Percentiles rank a stretch among this genome's conserved stretches.
These are phyloP conservation scores for Suillus cothurnatus DNA, from an alignment of 768 basidiomycete genomes.

Conservation along the genomic window DNA sequence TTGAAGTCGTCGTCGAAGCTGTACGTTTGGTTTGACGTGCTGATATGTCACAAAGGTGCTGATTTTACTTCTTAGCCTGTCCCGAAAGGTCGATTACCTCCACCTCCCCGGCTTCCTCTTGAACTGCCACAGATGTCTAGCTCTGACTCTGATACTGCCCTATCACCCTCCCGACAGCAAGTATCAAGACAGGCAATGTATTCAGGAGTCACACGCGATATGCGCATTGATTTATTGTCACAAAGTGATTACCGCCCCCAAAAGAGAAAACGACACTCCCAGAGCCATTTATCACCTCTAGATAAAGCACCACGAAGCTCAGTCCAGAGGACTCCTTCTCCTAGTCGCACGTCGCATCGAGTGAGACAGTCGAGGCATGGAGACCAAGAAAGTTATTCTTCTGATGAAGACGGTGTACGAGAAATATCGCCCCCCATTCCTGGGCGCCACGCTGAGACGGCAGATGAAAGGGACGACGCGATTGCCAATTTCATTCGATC, in stretches of 20 bases:
- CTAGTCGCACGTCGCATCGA: not conserved
- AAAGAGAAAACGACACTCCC: constrained; percentile 8
- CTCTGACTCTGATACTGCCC: constrained; percentile 26
- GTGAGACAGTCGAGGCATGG: not conserved
- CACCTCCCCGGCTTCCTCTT: constrained; percentile 16
- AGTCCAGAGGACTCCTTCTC: not conserved
- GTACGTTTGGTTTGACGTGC: constrained; percentile 37
- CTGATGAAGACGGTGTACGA: constrained; percentile 2
- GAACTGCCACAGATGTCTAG: constrained; percentile 14
- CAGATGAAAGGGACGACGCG: constrained; percentile 42
- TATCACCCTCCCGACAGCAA: constrained; percentile 9
- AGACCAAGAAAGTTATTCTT: not conserved
- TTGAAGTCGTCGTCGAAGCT: constrained; percentile 61
- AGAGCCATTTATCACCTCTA: not conserved
- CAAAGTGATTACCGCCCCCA: constrained; percentile 21
- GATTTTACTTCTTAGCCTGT: constrained; percentile 23
- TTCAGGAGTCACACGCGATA: constrained; percentile 27
- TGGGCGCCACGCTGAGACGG: constrained; percentile 34
- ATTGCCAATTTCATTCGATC: constrained; percentile 47
- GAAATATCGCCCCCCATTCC: constrained; percentile 26
- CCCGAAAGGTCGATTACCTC: constrained; percentile 30
- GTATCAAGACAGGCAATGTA: constrained; percentile 10
- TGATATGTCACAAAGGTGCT: not conserved
- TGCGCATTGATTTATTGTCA: constrained; percentile 29
- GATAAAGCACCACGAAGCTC: not conserved